These are phyloP conservation scores for Aspergillus sp. DNA, from an alignment of 2,329 filamentous ascomycete species.

Conservation along the genomic window DNA sequence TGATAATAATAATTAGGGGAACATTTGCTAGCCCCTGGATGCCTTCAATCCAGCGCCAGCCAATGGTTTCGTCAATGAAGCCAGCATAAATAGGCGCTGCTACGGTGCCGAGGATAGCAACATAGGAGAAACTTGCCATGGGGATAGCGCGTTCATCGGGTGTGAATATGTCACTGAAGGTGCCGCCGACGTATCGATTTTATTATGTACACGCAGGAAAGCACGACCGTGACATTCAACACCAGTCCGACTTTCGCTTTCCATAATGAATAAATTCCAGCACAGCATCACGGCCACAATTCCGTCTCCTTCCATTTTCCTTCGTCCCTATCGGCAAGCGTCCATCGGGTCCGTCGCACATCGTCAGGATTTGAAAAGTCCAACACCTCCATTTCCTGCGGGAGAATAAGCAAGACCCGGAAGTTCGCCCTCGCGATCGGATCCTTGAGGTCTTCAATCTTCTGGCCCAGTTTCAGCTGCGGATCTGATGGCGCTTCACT, in stretches of 20 bases:
- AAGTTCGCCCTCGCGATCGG: constrained; percentile 70
- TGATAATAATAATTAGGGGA: too few relatives aligned
- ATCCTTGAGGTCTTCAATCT: constrained; percentile 71
- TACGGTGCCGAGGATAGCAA: too few relatives aligned
- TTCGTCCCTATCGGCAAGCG: constrained; percentile 51
- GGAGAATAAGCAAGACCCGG: constrained; percentile 80
- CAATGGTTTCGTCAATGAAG: too few relatives aligned
- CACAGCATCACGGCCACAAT: constrained; percentile 60
- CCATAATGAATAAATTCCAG: too few relatives aligned
- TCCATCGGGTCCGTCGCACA: constrained; percentile 67
- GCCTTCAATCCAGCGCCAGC: too few relatives aligned
- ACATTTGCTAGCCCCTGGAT: too few relatives aligned
- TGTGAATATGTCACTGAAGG: not conserved
- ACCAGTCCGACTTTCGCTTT: too few relatives aligned
- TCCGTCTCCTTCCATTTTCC: constrained; percentile 66
- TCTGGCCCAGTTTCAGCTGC: constrained; percentile 56
- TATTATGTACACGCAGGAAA: not conserved
- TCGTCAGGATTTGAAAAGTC: constrained; percentile 69
- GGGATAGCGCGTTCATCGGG: too few relatives aligned
- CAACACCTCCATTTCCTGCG: constrained; percentile 73
- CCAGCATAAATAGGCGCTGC: too few relatives aligned
- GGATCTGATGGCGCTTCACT: constrained; percentile 49
- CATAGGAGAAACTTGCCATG: too few relatives aligned
- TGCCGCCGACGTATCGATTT: too few relatives aligned
- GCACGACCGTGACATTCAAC: not conserved